Evolutionary conservation across 169 alveolate species (phyloP), one percentile per base, ranked within the genome.

Genomic region (Miamiensis avidus): DNA sequence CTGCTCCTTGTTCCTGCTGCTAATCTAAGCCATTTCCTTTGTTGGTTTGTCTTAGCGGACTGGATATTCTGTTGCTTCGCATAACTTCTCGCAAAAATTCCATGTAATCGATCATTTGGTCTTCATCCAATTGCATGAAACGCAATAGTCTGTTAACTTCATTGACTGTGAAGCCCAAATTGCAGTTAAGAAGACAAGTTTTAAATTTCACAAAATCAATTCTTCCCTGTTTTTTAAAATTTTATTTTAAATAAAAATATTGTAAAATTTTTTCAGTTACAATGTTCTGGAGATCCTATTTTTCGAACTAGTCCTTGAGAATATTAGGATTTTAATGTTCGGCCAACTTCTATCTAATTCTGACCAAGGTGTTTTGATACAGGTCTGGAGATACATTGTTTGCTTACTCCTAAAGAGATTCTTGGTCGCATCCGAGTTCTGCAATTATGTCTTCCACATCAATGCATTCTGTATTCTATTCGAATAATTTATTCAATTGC

Each of bases 361-460:
- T 49, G 4, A 20, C 69, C 20, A 49, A 49, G 20, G 69, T 49
- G 4, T 49, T 11, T 20, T 49, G 20, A 49, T 49, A 49, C 69
- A 4, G 20, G 20, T 20, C 20, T 4, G 4, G 26, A 49, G 69
- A 49, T 11, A 49, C 20, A 49, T 49, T 20, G 20, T 49, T 49
- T 4, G 26, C 69, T 4, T 49, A 4, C 4, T 49, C 20, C 4
- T 49, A 4, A 11, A 49, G 20, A 4, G 4, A 11, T 49, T 49
- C 69, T 49, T 49, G 20, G 26, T 49, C 69, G 20, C 4, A 49
- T 49, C 69, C 69, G 20, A 49, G 4, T 20, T 49, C 69, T 49
- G 4, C 69, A 49, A 49, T 49, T 11, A 49, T 49, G 20, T 79
- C 84, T 49, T 72, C 74, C 25, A 79, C 34, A 64, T 79, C 84